Evolutionary conservation across 139 green algal genomes (phyloP), one percentile per base, ranked within the genome.

Genomic region (Chlamydomonas schloesseri): DNA sequence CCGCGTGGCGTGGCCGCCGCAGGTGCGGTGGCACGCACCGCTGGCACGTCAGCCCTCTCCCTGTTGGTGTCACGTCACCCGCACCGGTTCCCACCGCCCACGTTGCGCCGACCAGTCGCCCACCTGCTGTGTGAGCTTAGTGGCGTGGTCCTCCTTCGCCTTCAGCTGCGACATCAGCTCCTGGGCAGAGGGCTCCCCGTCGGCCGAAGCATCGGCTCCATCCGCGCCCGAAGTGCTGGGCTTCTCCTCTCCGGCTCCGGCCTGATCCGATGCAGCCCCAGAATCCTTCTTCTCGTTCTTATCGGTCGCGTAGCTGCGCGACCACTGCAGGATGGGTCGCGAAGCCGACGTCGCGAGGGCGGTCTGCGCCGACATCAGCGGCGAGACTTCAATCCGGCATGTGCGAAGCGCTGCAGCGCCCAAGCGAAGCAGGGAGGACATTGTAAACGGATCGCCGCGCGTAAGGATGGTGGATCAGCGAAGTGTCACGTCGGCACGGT

Each of bases 121-220:
- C 17, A 70, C 84, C 84, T 89, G 68, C 68, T 82, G 57, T 34
- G 70, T 71, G 0, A 85, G 78, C 58, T 82, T 89, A 0, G 53
- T 17, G 21, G 71, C 78, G 8, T 58, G 34, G 5, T 78, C 77
- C 42, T 89, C 86, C 71, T 85, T 81, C 18, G 33, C 60, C 34
- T 89, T 86, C 33, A 89, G 37, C 77, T 86, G 70, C 8, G 70
- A 34, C 1, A 87, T 77, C 31, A 89, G 77, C 70, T 89, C 77
- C 58, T 86, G 34, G 1, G 53, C 20, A 0, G 69, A 64, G 0
- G 55, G 17, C 69, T 72, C 62, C 9, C 29, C 50, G 9, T 33
- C 42, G 18, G 46, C 68, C 53, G 53, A 46, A 28, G 28, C 58
- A n/a, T 87, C 81, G 55, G 69, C 69, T 33, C 76, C 81, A 28